Base-by-base conservation (phyloP, 106 monocot genomes). In the Dendrobium huoshanense region DNA sequence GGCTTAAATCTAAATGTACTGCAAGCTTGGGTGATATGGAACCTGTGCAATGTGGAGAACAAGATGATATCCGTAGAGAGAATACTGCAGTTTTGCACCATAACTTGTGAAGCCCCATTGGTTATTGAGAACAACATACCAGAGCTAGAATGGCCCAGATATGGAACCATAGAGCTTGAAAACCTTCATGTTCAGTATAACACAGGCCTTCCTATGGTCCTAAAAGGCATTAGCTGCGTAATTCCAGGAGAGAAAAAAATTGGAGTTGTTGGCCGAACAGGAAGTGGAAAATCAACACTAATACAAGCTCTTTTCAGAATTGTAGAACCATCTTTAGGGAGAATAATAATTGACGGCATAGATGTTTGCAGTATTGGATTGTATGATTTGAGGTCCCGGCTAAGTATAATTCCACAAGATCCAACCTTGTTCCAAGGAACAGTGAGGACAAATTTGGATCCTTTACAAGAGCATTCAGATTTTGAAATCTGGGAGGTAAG, bases 251-350 rank as follows among this genome's bases (percentile, higher is more conserved):
- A 49, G 33, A 92, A 83, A 61, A 94, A 94, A 78, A 90, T 94
- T 40, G 96, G 94, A 22, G 81, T 96, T 59, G 94, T 96, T 4
- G 96, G 96, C 27, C 81, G 96, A 18, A 94, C 96, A 27, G 94
- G 96, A n/a, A 92, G 96, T 78, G 96, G 96, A 47, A 96, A 96
- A 67, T 92, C 94, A n/a, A 96, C 96, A n/a, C 89, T 96, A 1
- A 90, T 94, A 47, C 93, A 94, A 67, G 89, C 92, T 59, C 77
- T 96, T 45, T 96, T 96, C 79, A 84, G 96, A 44, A 80, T 96
- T 10, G 90, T 96, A 31, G 96, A 96, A 67, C 96, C 96, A 54
- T 83, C 83, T 19, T 41, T n/a, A 58, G 96, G 96, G 25, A 83
- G 86, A 59, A 94, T 96, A 79, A 9, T 89, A 13, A 92, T 96